phyloP scores from a whole-genome alignment of 257 asterid genomes.

The Scutellaria baicalensis region DNA sequence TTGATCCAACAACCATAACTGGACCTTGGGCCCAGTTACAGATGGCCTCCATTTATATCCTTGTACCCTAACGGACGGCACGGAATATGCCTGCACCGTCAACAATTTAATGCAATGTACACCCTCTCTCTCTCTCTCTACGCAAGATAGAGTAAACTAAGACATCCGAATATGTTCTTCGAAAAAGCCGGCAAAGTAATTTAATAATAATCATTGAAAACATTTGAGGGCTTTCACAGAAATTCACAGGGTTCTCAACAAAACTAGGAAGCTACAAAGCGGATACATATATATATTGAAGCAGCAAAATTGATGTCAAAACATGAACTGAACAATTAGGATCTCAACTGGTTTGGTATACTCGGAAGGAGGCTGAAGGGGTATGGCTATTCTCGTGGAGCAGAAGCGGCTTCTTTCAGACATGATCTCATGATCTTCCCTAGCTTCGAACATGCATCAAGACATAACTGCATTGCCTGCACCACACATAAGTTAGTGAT shows the following conservation, averaged over 20 bases:
- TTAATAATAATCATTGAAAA: not conserved
- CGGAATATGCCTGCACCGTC: slow-evolving; percentile 18
- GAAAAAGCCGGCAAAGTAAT: not conserved
- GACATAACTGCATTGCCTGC: slow-evolving; percentile 88
- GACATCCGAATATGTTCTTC: not conserved
- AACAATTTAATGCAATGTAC: not conserved
- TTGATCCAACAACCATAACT: slow-evolving; percentile 1
- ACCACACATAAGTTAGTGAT: not conserved
- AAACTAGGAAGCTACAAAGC: not conserved
- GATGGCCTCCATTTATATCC: slow-evolving; percentile 10
- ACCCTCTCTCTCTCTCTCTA: not conserved
- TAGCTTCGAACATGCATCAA: slow-evolving; percentile 90
- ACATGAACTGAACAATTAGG: not conserved
- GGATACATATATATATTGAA: not conserved
- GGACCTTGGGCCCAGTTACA: slow-evolving; percentile 22
- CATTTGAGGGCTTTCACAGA: not conserved
- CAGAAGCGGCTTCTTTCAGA: slow-evolving; percentile 56
- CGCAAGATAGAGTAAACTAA: not conserved
- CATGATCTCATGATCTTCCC: slow-evolving; percentile 74
- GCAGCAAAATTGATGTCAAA: slow-evolving; percentile 3
- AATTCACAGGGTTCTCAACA: not conserved
- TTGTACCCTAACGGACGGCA: slow-evolving; percentile 25
- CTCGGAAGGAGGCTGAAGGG: not conserved
- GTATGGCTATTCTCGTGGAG: slow-evolving; percentile 35
- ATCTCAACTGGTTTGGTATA: not conserved